Evolutionary conservation across 225 moss, liverwort and hornwort species (phyloP), one percentile per base, ranked within the genome.

Genomic region (Antitrichia curtipendula): DNA sequence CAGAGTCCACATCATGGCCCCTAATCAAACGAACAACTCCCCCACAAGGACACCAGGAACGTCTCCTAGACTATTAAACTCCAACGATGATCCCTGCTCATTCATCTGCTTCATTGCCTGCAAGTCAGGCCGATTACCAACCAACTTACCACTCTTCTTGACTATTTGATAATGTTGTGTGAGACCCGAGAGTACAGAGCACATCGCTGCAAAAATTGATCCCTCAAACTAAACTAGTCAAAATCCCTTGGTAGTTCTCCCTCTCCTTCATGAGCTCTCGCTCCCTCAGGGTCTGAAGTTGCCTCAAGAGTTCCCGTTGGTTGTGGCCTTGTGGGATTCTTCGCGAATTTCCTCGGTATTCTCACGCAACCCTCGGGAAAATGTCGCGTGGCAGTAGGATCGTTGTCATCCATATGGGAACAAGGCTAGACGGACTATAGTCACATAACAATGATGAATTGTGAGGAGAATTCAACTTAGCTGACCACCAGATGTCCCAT

Each of bases 1-100:
- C 90, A 5, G 28, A 11, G 4, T 72, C 81, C 54, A 28, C 74
- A 60, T 54, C 88, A 7, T 81, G 90, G 40, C 87, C 94, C 38
- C 94, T 72, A 16, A 87, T 93, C 29, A 95, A 90, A 27, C 91
- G 92, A 47, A 92, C 89, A 29, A 70, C 49, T 7, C 2, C 54
- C 17, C 94, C 2, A 94, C 90, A 12, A 31, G 1, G 13, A 92
- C 27, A 20, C 92, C 92, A 1, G 92, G 94, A 12, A 88, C 61
- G 6, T 12, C 6, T 3, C 92, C 94, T 0, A 83, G 4, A 1
- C 8, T n/a, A 16, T 83, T 60, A 9, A 22, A 91, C 0, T 71
- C 32, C 0, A 64, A 8, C 0, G 75, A 78, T 0, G 47, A 3
- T 0, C 43, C 57, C 4, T 77, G 10, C 1, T 71, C 3, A 14